These are phyloP conservation scores for Pythium biforme DNA, from an alignment of 352 stramenopile species.

Conservation along the genomic window DNA sequence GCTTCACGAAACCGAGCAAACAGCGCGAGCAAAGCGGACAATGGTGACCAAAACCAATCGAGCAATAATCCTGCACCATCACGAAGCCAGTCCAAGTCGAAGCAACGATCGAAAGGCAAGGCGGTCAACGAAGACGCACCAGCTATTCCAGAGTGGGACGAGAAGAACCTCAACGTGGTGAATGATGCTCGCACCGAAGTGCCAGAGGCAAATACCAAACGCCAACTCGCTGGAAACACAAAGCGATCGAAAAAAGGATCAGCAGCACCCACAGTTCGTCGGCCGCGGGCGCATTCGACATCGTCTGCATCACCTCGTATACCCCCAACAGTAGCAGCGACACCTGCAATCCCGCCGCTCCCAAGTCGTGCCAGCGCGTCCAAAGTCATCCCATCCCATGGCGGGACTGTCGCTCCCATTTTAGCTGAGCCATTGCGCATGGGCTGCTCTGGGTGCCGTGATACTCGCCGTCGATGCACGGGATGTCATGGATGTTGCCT, in stretches of 20 bases:
- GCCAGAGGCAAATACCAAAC: background rate
- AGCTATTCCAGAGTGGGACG: no score
- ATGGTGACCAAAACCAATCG: background rate
- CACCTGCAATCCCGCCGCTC: background rate
- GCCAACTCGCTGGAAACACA: background rate
- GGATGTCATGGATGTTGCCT: conserved; percentile 63
- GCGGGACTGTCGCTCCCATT: background rate
- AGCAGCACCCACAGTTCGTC: background rate
- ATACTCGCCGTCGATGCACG: conserved; percentile 58
- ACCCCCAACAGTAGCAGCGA: background rate
- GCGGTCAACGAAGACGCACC: background rate
- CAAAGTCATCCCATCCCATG: background rate
- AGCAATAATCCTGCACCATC: background rate
- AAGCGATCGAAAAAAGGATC: conserved; percentile 17
- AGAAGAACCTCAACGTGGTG: background rate
- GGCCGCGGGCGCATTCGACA: conserved; percentile 22
- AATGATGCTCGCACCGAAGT: background rate
- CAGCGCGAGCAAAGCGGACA: conserved; percentile 20
- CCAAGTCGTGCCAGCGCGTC: background rate
- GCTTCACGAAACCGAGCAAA: conserved; percentile 25
- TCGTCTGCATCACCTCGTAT: conserved; percentile 17
- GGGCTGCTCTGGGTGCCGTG: conserved; percentile 61
- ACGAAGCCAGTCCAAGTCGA: background rate
- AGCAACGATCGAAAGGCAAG: conserved; percentile 1
- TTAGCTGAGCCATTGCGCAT: conserved; percentile 44